Base-by-base conservation (phyloP, 2,329 filamentous ascomycete species). In the Zymoseptoria brevis region DNA sequence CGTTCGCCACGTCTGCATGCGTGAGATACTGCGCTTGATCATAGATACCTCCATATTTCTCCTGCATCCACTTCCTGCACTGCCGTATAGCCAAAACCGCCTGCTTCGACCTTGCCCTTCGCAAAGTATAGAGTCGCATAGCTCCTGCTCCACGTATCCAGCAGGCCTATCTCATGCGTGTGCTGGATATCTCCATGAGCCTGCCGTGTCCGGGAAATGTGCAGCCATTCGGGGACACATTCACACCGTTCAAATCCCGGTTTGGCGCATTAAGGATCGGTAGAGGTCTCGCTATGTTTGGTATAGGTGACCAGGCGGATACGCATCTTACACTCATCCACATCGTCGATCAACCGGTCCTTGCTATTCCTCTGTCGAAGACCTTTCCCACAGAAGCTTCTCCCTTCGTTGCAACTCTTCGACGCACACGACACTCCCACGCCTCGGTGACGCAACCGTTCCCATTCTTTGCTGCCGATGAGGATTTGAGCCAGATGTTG, bases 201-300 rank as follows among this genome's bases (percentile, higher is more conserved):
- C 30, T 22, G 45, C 19, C 26, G 24, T 13, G 62, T 60, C 9
- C 60, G 50, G 48, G 58, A 21, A 35, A 66, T 56, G 49, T 64
- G 57, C 21, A 64, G 53, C 65, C 66, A 68, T 54, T 68, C 66
- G 2, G 66, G 62, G 8, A 68, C 50, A 35, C 66, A 67, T 41
- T 60, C 59, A 54, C 66, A 68, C 24, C 53, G 54, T n/a, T 59
- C 53, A 19, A 66, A 59, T 7, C 65, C 65, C 55, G 66, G 56
- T 55, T 54, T 16, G 50, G 54, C 41, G 41, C 61, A 62, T 29
- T 50, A 53, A 26, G 49, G 48, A 7, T 57, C 48, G 16, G 49
- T 57, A 4, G 30, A 24, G 41, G 53, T 48, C 48, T 64, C 56
- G 19, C 57, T 62, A 49, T 68, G 66, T 55, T 63, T 66, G 24